Conservation (phyloP, 2,329 filamentous ascomycete genomes). For the Zasmidium citrigriseum region DNA sequence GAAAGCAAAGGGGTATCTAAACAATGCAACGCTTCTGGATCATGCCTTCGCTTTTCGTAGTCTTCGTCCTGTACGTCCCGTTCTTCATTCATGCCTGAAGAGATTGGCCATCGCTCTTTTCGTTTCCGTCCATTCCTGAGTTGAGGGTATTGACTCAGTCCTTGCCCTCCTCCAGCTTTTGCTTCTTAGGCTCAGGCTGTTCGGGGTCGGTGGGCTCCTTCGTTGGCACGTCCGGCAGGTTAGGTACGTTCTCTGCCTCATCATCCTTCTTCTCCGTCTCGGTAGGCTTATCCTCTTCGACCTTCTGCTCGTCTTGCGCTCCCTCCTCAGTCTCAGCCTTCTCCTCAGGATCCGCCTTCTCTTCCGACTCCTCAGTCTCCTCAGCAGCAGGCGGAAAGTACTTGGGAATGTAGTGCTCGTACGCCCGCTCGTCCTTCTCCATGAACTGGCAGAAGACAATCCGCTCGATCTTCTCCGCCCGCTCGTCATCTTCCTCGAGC, state of each 20-base stretch:
- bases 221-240: constrained; percentile 52
- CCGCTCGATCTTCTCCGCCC: constrained; percentile 59
- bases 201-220: constrained; percentile 47
- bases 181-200: constrained; percentile 50
- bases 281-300: constrained; percentile 16
- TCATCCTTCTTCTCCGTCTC: constrained; percentile 2
- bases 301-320: constrained; percentile 25
- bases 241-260: constrained; percentile 39
- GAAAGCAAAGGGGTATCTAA: too few species aligned
- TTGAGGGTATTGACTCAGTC: constrained; percentile 5
- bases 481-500: constrained; percentile 47
- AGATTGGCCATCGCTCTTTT: too few species aligned
- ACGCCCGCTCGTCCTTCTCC: constrained; percentile 73
- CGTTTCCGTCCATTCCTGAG: too few species aligned
- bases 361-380: background rate
- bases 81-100: too few species aligned
- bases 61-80: too few species aligned
- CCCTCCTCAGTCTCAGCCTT: background rate
- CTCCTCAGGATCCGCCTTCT: constrained; percentile 2
- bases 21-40: too few species aligned
- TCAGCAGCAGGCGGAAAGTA: constrained; percentile 52
- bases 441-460: constrained; percentile 87
- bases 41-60: too few species aligned
- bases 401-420: constrained; percentile 68
- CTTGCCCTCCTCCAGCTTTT: constrained; percentile 38